These are phyloP conservation scores for Aspergillus unguis DNA, from an alignment of 2,329 filamentous ascomycete species.

Conservation along the genomic window DNA sequence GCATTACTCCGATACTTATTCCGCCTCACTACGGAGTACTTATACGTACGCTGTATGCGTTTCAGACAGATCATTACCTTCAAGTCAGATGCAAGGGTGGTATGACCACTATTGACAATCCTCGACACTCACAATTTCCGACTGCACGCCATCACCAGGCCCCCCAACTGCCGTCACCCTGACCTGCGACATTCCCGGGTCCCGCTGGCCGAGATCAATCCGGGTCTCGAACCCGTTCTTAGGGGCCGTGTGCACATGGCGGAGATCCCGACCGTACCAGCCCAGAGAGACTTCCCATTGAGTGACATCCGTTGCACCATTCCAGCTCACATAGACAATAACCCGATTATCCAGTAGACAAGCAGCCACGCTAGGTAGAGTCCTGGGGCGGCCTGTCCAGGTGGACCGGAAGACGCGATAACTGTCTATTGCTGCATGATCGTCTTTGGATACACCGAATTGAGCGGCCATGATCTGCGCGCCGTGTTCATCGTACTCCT, in stretches of 20 bases:
- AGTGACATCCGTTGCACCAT: conserved; percentile 2
- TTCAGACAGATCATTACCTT: too few relatives aligned
- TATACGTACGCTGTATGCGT: too few relatives aligned
- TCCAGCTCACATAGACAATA: conserved; percentile 8
- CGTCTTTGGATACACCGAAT: conserved; percentile 20
- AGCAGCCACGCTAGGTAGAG: neutral
- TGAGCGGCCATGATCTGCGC: conserved; percentile 28
- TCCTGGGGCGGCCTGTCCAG: conserved; percentile 19
- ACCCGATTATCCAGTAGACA: neutral
- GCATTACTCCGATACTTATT: too few relatives aligned
- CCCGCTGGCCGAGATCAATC: neutral
- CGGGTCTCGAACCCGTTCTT: conserved; percentile 13
- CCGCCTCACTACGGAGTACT: too few relatives aligned
- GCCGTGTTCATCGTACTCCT: conserved; percentile 29
- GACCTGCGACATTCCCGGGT: neutral
- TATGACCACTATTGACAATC: too few relatives aligned
- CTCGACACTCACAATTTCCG: neutral
- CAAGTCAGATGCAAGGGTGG: too few relatives aligned
- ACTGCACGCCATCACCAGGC: conserved; percentile 12
- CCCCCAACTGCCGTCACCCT: conserved; percentile 21
- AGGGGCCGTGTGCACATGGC: neutral
- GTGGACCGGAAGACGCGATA: conserved; percentile 28
- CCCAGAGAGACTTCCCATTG: neutral
- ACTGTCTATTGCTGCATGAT: conserved; percentile 8
- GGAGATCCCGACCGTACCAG: neutral